These are phyloP conservation scores for Trichophyton schoenleinii DNA, from an alignment of 2,329 filamentous ascomycete genomes.

Conservation along the genomic window DNA sequence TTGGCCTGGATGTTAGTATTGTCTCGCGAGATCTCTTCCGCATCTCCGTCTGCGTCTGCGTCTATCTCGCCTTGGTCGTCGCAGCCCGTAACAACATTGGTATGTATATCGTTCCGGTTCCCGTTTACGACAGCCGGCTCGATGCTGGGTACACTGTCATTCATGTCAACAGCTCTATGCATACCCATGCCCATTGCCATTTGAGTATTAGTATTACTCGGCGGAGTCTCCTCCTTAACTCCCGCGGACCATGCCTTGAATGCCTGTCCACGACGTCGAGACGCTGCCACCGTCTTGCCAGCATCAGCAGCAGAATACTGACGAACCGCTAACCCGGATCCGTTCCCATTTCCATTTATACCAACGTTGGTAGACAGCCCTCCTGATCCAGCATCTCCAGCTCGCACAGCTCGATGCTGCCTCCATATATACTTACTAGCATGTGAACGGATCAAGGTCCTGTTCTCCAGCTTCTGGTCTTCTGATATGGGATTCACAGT, in stretches of 20 bases:
- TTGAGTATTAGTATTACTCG: not conserved
- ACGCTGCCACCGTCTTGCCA: not conserved
- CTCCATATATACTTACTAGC: constrained; percentile 16
- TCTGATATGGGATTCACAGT: constrained; percentile 15
- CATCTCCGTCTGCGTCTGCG: not conserved
- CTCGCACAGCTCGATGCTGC: constrained; percentile 14
- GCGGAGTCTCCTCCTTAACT: not conserved
- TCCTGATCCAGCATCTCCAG: not conserved
- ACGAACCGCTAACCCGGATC: not conserved
- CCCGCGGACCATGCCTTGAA: not conserved
- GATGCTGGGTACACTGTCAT: not conserved
- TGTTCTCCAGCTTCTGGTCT: constrained; percentile 13
- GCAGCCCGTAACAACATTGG: not conserved
- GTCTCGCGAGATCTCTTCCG: not conserved
- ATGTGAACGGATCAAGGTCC: constrained; percentile 15
- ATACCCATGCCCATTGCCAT: not conserved
- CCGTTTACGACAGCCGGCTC: not conserved
- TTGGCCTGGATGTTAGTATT: not conserved
- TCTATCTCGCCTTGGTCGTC: not conserved
- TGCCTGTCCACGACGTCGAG: not conserved
- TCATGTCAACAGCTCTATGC: not conserved
- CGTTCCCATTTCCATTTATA: not conserved
- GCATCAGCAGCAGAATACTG: not conserved
- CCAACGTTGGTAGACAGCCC: not conserved
- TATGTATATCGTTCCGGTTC: not conserved